phyloP scores from a whole-genome alignment of 768 basidiomycete species.

The Russula virescens region DNA sequence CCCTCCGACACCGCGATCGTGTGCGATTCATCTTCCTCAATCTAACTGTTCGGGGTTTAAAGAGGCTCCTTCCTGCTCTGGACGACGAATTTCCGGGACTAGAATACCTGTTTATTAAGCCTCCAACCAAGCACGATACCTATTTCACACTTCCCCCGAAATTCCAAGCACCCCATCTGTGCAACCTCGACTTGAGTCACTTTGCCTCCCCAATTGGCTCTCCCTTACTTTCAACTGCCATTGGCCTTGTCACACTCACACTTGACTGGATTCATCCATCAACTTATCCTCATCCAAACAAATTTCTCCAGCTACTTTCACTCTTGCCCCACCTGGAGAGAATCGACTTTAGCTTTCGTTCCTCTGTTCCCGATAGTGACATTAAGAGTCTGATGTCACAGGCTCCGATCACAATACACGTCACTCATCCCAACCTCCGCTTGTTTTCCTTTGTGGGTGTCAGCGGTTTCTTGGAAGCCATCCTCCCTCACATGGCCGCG shows the following conservation, averaged over 20 bases:
- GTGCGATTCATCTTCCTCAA: neutral
- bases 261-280: neutral
- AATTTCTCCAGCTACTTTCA: neutral
- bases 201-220: neutral
- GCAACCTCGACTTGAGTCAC: neutral
- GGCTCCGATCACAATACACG: neutral
- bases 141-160: neutral
- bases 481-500: neutral
- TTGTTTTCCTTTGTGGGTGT: neutral
- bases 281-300: neutral
- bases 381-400: neutral
- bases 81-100: neutral
- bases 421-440: neutral
- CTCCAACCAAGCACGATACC: neutral
- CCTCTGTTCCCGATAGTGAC: neutral
- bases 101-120: neutral
- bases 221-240: neutral
- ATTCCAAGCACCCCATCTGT: neutral
- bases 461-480: neutral
- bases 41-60: neutral
- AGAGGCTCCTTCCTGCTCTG: neutral
- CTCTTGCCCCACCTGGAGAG: neutral
- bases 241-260: neutral
- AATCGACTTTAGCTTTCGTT: neutral
- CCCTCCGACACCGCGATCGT: neutral